Evolutionary conservation across 148 eudicot species (phyloP).

Genomic region (Chenopodium quinoa): DNA sequence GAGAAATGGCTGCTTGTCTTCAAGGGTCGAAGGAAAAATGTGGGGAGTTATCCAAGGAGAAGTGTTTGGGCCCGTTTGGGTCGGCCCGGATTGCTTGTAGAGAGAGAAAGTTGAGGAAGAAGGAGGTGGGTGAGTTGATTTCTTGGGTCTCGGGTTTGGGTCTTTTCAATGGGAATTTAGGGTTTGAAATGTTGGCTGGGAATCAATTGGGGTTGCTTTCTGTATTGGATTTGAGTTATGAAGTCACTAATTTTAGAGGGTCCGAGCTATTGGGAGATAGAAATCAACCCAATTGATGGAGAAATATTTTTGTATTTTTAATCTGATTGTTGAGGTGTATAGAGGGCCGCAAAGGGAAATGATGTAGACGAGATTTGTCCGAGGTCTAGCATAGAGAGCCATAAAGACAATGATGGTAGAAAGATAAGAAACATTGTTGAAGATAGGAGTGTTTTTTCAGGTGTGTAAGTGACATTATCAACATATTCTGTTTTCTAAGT

Average conservation of each 20-base stretch:
- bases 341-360: no score
- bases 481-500: background rate
- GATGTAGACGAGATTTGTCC: no score
- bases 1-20: slow-evolving; percentile 54
- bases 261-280: slow-evolving; percentile 31
- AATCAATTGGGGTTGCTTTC: slow-evolving; percentile 21
- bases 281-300: background rate
- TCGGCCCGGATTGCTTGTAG: slow-evolving; percentile 42
- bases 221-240: slow-evolving; percentile 19
- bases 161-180: background rate
- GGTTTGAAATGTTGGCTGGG: background rate
- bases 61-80: slow-evolving; percentile 48
- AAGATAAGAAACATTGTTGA: background rate
- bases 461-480: background rate
- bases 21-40: slow-evolving; percentile 45
- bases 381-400: no score
- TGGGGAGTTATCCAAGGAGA: slow-evolving; percentile 41
- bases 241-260: slow-evolving; percentile 32
- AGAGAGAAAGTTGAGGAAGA: slow-evolving; percentile 29
- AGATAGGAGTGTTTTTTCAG: background rate
- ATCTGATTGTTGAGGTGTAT: no score
- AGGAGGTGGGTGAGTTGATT: slow-evolving; percentile 43
- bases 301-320: no score
- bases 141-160: slow-evolving; percentile 31
- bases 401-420: no score